These are phyloP conservation scores for Aspergillus sp. DNA, from an alignment of 2,329 filamentous ascomycete genomes.

Conservation along the genomic window DNA sequence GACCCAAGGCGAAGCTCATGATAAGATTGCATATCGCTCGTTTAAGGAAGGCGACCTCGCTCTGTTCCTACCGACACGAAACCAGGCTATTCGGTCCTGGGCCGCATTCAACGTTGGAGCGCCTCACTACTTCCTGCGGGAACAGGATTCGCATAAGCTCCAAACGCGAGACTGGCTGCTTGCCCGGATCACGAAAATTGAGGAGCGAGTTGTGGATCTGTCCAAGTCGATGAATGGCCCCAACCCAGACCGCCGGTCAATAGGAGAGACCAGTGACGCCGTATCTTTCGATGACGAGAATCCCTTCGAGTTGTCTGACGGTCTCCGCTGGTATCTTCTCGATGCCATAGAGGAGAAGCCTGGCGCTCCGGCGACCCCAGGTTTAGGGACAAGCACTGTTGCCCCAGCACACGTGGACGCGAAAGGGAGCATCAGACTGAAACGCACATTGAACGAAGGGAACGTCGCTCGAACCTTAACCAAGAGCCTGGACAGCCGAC, in stretches of 20 bases:
- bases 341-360: slow-evolving; percentile 91
- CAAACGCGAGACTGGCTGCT: slow-evolving; percentile 90
- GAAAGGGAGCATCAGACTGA: slow-evolving; percentile 54
- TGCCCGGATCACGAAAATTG: slow-evolving; percentile 79
- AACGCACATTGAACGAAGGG: slow-evolving; percentile 51
- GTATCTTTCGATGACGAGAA: slow-evolving; percentile 75
- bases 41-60: slow-evolving; percentile 97
- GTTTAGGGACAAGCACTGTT: slow-evolving; percentile 83
- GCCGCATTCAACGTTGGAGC: slow-evolving; percentile 97
- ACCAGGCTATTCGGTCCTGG: slow-evolving; percentile 91
- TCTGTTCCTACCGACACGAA: slow-evolving; percentile 85
- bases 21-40: slow-evolving; percentile 90
- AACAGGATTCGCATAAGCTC: slow-evolving; percentile 80
- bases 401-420: slow-evolving; percentile 81
- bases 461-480: slow-evolving; percentile 69
- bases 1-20: slow-evolving; percentile 74
- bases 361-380: slow-evolving; percentile 82
- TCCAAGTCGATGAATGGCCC: slow-evolving; percentile 61
- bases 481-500: slow-evolving; percentile 82
- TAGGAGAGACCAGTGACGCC: slow-evolving; percentile 44
- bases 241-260: slow-evolving; percentile 43
- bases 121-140: slow-evolving; percentile 91
- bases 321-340: slow-evolving; percentile 89
- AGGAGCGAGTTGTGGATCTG: slow-evolving; percentile 87
- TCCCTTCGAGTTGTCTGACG: slow-evolving; percentile 91